phyloP scores from a whole-genome alignment of 1,139 yeast genomes.

The Pichia norvegensis region DNA sequence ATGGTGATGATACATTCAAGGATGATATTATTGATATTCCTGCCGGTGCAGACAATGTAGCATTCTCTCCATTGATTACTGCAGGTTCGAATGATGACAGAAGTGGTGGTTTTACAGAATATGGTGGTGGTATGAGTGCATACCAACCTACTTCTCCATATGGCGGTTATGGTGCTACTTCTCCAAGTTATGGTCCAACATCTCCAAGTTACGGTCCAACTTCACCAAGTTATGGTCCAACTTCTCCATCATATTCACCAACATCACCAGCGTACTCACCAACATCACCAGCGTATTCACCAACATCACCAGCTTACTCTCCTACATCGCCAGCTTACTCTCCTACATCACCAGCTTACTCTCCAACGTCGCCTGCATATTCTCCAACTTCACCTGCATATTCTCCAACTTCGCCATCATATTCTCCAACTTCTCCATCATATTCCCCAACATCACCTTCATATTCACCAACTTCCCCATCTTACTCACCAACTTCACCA shows the following conservation, averaged over 20 bases:
- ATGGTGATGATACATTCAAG: constrained; percentile 65
- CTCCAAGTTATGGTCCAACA: constrained; percentile 47
- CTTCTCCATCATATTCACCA: constrained; percentile 37
- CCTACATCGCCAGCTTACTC: constrained; percentile 65
- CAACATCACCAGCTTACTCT: constrained; percentile 50
- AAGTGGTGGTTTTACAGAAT: constrained; percentile 85
- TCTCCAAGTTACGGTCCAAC: constrained; percentile 48
- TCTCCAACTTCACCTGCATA: constrained; percentile 71
- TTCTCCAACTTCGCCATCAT: constrained; percentile 65
- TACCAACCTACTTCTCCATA: constrained; percentile 57
- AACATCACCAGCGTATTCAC: constrained; percentile 51
- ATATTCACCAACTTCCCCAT: constrained; percentile 65
- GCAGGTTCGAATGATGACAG: constrained; percentile 63
- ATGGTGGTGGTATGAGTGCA: constrained; percentile 53
- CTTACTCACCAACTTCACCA: constrained; percentile 71
- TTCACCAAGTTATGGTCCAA: constrained; percentile 43
- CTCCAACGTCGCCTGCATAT: constrained; percentile 65
- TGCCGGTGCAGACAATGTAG: constrained; percentile 71
- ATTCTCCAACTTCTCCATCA: constrained; percentile 68
- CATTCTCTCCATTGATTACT: constrained; percentile 90
- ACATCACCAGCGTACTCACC: constrained; percentile 48
- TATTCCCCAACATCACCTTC: constrained; percentile 69
- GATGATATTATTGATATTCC: constrained; percentile 72
- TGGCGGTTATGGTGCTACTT: constrained; percentile 50
- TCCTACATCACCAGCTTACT: constrained; percentile 64